Evolutionary conservation across 108 stramenopile genomes (phyloP), one percentile per base, ranked within the genome.

Genomic region (Conticribra weissflogii): DNA sequence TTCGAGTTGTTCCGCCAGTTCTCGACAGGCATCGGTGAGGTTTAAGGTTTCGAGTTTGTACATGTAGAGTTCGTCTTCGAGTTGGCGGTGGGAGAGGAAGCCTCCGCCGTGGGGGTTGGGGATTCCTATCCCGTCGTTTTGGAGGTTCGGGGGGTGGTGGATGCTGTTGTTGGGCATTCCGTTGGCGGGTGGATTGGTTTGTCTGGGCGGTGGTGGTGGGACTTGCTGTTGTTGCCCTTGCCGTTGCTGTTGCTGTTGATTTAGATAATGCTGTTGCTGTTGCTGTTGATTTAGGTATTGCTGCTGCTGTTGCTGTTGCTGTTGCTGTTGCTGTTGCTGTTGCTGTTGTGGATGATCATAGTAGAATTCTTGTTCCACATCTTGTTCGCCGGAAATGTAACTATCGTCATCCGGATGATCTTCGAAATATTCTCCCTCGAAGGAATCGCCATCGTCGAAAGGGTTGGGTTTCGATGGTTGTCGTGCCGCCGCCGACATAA

Each of bases 41-140:
- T 71, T 71, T 22, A 78, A 58, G 29, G 77, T 78, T 48, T 78
- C 77, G 22, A 78, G 67, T 61, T 78, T 78, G 69, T 78, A 78
- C 12, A 64, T 48, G 33, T 78, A 78, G 14, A 78, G 46, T 48
- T 78, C 68, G 46, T 78, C 77, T 54, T 78, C 77, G 21, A 78
- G 53, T 56, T 71, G 77, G 47, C 57, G 34, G 31, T 54, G 58
- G 12, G 77, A 69, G 16, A 71, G 47, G 27, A 58, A 21, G 1
- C 30, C n/a, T n/a, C n/a, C 21, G n/a, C 68, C 76, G 3, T 57
- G 61, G 33, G 46, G 36, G 62, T 64, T 64, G 9, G 76, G 76
- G 1, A 78, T 68, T 22, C 76, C 76, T 3, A 78, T 78, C n/a
- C 61, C 68, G 3, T n/a, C 66, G 21, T 44, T 50, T n/a, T n/a